These are phyloP conservation scores for Dendrocalamus sinicus DNA, from an alignment of 176 grass and related monocot genomes.

Conservation along the genomic window DNA sequence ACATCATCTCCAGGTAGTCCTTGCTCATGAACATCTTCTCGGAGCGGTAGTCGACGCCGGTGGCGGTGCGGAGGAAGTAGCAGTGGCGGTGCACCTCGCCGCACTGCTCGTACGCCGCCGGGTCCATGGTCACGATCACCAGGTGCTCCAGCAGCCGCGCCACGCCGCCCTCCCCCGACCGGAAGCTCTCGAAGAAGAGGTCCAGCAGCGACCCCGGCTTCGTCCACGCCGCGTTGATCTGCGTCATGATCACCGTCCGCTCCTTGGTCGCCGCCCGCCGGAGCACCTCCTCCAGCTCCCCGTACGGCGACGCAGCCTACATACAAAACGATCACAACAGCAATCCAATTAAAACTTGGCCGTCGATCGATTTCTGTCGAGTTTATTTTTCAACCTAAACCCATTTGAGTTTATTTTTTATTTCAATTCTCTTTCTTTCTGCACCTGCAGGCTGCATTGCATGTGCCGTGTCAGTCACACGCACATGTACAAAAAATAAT, in stretches of 20 bases:
- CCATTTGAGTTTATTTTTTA: too few relatives aligned
- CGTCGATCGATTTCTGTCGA: not conserved
- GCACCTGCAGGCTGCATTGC: too few relatives aligned
- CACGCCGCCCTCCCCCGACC: slow-evolving; percentile 55
- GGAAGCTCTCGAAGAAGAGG: slow-evolving; percentile 96
- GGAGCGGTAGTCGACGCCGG: slow-evolving; percentile 63
- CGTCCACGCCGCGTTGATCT: slow-evolving; percentile 85
- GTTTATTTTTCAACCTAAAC: too few relatives aligned
- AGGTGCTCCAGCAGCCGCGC: slow-evolving; percentile 76
- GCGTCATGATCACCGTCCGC: slow-evolving; percentile 89
- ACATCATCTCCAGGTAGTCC: slow-evolving; percentile 98
- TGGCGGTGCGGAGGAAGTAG: slow-evolving; percentile 60
- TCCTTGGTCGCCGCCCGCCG: slow-evolving; percentile 63
- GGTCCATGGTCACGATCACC: slow-evolving; percentile 89
- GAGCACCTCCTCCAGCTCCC: slow-evolving; percentile 74
- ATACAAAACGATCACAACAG: not conserved
- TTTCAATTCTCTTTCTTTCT: too few relatives aligned
- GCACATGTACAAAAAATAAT: too few relatives aligned
- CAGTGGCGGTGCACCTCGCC: slow-evolving; percentile 72
- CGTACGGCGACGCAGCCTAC: slow-evolving; percentile 49
- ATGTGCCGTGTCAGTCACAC: too few relatives aligned
- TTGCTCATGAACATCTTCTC: slow-evolving; percentile 94
- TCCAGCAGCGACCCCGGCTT: slow-evolving; percentile 78
- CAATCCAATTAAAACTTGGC: not conserved
- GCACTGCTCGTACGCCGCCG: slow-evolving; percentile 74